A percentile compares a stretch with the other conserved stretches of the same genome.
phyloP scores from a whole-genome alignment of 495 filamentous ascomycete genomes.

The Xylaria bambusicola region DNA sequence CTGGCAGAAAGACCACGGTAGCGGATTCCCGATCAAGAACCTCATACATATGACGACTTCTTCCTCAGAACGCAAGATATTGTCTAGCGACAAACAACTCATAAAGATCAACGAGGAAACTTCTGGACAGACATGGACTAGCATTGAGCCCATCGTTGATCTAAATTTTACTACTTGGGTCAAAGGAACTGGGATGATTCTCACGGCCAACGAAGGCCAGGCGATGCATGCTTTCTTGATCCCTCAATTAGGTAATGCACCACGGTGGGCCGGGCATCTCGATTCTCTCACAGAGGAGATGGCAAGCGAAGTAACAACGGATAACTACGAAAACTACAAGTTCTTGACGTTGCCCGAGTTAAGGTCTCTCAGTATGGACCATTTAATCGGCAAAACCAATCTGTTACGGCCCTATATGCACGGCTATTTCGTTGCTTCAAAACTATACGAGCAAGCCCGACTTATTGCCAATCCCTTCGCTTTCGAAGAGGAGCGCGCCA shows the following conservation, averaged over 20 bases:
- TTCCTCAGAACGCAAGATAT: slow-evolving; percentile 79
- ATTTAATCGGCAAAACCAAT: slow-evolving; percentile 83
- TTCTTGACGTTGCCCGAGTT: slow-evolving; percentile 89
- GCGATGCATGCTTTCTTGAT: slow-evolving; percentile 96
- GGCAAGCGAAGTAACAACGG: slow-evolving; percentile 71
- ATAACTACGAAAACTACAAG: slow-evolving; percentile 98
- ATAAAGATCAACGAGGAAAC: slow-evolving; percentile 94
- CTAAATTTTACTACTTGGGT: slow-evolving; percentile 89
- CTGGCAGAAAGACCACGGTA: slow-evolving; percentile 91
- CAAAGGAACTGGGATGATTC: slow-evolving; percentile 80
- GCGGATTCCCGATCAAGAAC: slow-evolving; percentile 85
- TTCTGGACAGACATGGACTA: slow-evolving; percentile 85
- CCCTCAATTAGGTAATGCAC: slow-evolving; percentile 78
- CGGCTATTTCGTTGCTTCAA: slow-evolving; percentile 93
- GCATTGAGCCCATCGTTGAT: slow-evolving; percentile 91
- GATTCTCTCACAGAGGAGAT: slow-evolving; percentile 98
- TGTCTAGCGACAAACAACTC: slow-evolving; percentile 90
- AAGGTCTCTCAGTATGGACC: slow-evolving; percentile 74
- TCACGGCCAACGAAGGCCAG: slow-evolving; percentile 92
- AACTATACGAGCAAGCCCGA: slow-evolving; percentile 90
- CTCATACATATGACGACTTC: slow-evolving; percentile 82
- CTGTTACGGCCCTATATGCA: slow-evolving; percentile 95
- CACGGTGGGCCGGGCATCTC: slow-evolving; percentile 93
- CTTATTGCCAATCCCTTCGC: slow-evolving; percentile 90
- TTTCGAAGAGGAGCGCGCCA: slow-evolving; percentile 84